A percentile compares a stretch with the other conserved stretches of the same genome.
Evolutionary conservation across 2,329 filamentous ascomycete genomes (phyloP).

Genomic region (Xylariales sp.): DNA sequence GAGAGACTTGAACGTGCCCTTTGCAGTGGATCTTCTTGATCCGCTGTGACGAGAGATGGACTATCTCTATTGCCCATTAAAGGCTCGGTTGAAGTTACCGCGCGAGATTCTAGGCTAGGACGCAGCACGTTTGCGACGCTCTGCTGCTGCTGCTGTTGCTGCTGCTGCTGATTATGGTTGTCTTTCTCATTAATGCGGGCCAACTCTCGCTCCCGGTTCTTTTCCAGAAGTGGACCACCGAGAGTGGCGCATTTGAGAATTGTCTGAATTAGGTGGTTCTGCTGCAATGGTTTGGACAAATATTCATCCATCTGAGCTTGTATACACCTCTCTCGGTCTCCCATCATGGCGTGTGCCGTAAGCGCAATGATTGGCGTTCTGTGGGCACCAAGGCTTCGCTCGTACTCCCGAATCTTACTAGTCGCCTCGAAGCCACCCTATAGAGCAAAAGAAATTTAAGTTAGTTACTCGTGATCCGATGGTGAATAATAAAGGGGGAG

Average conservation of each 20-base stretch:
- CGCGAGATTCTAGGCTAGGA: slow-evolving; percentile 44
- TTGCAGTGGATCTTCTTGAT: slow-evolving; percentile 53
- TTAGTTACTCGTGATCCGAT: no score
- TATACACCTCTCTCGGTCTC: slow-evolving; percentile 95
- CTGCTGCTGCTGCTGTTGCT: no score
- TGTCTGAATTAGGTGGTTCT: slow-evolving; percentile 95
- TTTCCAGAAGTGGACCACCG: slow-evolving; percentile 76
- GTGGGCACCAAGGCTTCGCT: slow-evolving; percentile 72
- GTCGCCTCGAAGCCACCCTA: slow-evolving; percentile 96
- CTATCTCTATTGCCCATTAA: slow-evolving; percentile 56
- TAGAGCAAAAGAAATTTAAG: no score
- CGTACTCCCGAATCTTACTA: slow-evolving; percentile 92
- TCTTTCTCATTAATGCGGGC: slow-evolving; percentile 46
- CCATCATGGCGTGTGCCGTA: slow-evolving; percentile 97
- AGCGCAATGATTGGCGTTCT: slow-evolving; percentile 94
- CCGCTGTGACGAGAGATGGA: slow-evolving; percentile 56
- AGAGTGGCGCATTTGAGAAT: slow-evolving; percentile 96
- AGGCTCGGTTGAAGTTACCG: slow-evolving; percentile 65
- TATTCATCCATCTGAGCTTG: slow-evolving; percentile 99
- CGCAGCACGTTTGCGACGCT: slow-evolving; percentile 16
- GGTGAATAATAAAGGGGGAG: slow-evolving; percentile 8
- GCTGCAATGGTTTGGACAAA: slow-evolving; percentile 91
- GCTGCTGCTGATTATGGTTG: slow-evolving; percentile 33
- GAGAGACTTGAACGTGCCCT: slow-evolving; percentile 48
- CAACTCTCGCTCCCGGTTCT: slow-evolving; percentile 61